A percentile compares a stretch with the other conserved stretches of the same genome.
Conservation (phyloP, 1,284 basidiomycete genomes). For the Paramarasmius palmivorus region DNA sequence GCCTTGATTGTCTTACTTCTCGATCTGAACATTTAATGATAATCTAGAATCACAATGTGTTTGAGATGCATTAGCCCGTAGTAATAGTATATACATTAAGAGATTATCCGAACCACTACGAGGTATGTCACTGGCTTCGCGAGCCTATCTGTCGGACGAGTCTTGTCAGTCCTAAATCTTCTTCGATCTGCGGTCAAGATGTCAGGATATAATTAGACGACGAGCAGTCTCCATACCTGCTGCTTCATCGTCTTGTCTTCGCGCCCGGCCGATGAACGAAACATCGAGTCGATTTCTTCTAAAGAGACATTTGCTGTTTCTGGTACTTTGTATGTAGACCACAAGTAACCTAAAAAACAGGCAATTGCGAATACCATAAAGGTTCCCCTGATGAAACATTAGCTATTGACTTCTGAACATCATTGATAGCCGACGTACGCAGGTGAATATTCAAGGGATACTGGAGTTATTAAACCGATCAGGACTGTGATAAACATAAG, state of each 20-base stretch:
- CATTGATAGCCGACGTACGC: conserved; percentile 49
- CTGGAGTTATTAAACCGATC: conserved; percentile 79
- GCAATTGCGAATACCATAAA: conserved; percentile 69
- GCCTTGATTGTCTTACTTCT: too few species aligned
- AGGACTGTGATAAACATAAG: conserved; percentile 49
- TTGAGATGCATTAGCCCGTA: too few species aligned
- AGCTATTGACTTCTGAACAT: not conserved
- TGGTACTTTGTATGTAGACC: conserved; percentile 68
- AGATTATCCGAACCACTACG: too few species aligned
- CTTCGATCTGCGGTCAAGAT: conserved; percentile 21
- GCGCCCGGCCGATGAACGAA: conserved; percentile 54
- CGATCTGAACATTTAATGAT: too few species aligned
- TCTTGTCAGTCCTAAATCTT: conserved; percentile 19
- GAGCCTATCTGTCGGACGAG: conserved; percentile 6
- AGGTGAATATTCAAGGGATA: conserved; percentile 63
- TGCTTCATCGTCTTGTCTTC: conserved; percentile 50
- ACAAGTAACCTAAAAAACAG: conserved; percentile 64
- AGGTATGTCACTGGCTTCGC: too few species aligned
- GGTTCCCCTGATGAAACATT: conserved; percentile 45
- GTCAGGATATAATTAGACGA: not conserved
- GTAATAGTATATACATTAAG: too few species aligned
- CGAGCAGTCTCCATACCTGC: conserved; percentile 41
- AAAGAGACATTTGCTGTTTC: conserved; percentile 77
- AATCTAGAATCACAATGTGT: too few species aligned
- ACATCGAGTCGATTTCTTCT: conserved; percentile 75